Evolutionary conservation across 2,329 filamentous ascomycete genomes (phyloP).

Genomic region (Pseudocercospora fijiensis): DNA sequence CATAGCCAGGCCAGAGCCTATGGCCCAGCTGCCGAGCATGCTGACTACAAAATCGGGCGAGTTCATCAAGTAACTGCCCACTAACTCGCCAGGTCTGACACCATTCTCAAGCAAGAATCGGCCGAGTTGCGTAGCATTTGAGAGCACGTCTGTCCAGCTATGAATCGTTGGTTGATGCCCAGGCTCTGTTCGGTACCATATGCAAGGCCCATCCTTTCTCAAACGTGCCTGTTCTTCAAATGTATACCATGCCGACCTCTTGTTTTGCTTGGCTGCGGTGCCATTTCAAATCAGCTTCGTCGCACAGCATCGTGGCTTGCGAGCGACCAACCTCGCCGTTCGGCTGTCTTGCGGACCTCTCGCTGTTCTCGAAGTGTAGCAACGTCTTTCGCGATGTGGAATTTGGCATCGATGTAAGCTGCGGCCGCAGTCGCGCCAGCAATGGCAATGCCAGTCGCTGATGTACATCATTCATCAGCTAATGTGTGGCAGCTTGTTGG

Average conservation of each 20-base stretch:
- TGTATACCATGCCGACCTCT: slow-evolving; percentile 63
- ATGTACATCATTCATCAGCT: neutral
- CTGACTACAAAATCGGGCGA: slow-evolving; percentile 39
- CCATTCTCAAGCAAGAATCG: slow-evolving; percentile 56
- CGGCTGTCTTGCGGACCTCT: slow-evolving; percentile 9
- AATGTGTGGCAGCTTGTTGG: neutral
- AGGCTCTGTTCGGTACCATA: slow-evolving; percentile 65
- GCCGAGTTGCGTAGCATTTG: slow-evolving; percentile 60
- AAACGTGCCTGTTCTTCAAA: slow-evolving; percentile 53
- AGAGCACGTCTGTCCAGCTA: slow-evolving; percentile 58
- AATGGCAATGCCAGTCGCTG: slow-evolving; percentile 23
- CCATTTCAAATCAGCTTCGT: slow-evolving; percentile 15
- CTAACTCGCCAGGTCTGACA: slow-evolving; percentile 37
- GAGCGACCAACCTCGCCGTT: slow-evolving; percentile 10
- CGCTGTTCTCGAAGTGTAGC: slow-evolving; percentile 19
- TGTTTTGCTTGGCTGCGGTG: slow-evolving; percentile 51
- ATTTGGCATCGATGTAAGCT: slow-evolving; percentile 77
- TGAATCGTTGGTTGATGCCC: slow-evolving; percentile 40
- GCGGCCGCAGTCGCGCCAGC: slow-evolving; percentile 61
- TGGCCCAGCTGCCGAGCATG: slow-evolving; percentile 34
- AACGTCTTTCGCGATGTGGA: slow-evolving; percentile 69
- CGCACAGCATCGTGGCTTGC: neutral
- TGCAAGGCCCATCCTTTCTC: slow-evolving; percentile 49
- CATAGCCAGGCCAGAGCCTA: slow-evolving; percentile 38
- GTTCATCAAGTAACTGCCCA: slow-evolving; percentile 40